phyloP scores from a whole-genome alignment of 306 rosid species.

The Citrullus amarus region DNA sequence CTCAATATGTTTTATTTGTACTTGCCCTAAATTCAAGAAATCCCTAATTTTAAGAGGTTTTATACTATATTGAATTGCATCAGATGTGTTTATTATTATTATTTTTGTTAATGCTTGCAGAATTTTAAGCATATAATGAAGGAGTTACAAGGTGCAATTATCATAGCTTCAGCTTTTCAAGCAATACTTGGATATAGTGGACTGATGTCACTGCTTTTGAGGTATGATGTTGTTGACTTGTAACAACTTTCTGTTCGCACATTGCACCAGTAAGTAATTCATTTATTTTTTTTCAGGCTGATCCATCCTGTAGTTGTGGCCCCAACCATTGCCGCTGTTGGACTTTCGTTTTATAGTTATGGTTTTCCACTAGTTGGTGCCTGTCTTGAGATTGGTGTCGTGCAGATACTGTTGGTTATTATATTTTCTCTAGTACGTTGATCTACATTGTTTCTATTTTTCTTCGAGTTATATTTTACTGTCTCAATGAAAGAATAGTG shows the following conservation, averaged over 20 bases:
- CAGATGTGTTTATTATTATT: neutral
- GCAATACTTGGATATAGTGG: conserved; percentile 88
- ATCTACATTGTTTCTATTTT: conserved; percentile 5
- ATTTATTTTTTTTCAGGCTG: conserved; percentile 42
- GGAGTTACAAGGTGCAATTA: conserved; percentile 96
- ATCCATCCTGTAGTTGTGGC: conserved; percentile 95
- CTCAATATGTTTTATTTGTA: neutral
- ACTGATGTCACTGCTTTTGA: conserved; percentile 70
- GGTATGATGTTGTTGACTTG: conserved; percentile 33
- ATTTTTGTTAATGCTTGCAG: conserved; percentile 26
- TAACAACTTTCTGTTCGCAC: neutral
- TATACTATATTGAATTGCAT: neutral
- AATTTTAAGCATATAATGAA: conserved; percentile 92
- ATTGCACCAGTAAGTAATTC: neutral
- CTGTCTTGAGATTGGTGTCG: conserved; percentile 90
- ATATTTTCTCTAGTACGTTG: conserved; percentile 86
- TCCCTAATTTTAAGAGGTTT: neutral
- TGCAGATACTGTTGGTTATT: conserved; percentile 78
- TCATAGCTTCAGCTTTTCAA: conserved; percentile 85
- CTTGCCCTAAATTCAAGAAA: neutral
- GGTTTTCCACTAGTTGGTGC: conserved; percentile 88
- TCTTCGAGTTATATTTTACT: neutral
- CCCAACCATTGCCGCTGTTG: conserved; percentile 99
- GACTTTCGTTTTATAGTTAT: conserved; percentile 90
- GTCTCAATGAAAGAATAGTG: neutral